Evolutionary conservation across 176 grass and related monocot species (phyloP).

Genomic region (Eleusine coracana): DNA sequence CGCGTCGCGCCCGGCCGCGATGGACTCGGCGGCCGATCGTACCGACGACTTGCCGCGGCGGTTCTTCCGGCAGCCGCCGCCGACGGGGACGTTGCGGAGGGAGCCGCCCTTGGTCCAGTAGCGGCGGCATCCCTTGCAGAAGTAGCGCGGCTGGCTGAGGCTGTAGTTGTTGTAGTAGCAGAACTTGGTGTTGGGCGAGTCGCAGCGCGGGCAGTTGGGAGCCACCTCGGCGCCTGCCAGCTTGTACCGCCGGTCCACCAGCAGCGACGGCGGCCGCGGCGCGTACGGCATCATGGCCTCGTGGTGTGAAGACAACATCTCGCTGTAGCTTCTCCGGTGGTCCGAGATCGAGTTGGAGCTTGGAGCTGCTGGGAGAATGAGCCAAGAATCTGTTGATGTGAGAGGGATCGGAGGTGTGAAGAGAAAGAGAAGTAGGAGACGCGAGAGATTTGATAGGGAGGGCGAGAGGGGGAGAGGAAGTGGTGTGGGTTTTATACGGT

Average conservation of each 20-base stretch:
- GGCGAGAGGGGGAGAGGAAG: conserved; percentile 23
- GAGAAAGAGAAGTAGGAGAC: not conserved
- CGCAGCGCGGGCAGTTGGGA: conserved; percentile 85
- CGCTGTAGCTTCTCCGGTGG: not conserved
- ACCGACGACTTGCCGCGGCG: conserved; percentile 56
- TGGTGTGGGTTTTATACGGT: conserved; percentile 53
- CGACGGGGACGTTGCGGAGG: conserved; percentile 81
- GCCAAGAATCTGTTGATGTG: conserved; percentile 38
- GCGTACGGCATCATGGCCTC: conserved; percentile 67
- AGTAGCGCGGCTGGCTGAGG: conserved; percentile 91
- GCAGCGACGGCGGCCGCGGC: conserved; percentile 42
- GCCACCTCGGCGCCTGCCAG: conserved; percentile 51
- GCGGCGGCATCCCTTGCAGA: conserved; percentile 89
- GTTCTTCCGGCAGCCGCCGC: conserved; percentile 83
- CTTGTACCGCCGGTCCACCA: conserved; percentile 67
- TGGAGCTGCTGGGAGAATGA: not conserved
- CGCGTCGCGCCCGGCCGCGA: conserved; percentile 12
- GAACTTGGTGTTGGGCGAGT: conserved; percentile 91
- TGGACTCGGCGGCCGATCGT: conserved; percentile 31
- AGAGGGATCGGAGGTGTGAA: conserved; percentile 26
- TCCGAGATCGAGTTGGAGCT: conserved; percentile 14
- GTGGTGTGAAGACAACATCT: conserved; percentile 61
- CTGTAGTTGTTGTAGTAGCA: conserved; percentile 99
- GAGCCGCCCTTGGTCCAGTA: conserved; percentile 99
- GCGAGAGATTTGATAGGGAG: conserved; percentile 15